phyloP scores from a whole-genome alignment of 2,329 filamentous ascomycete species.

The Trichoderma hamatum region DNA sequence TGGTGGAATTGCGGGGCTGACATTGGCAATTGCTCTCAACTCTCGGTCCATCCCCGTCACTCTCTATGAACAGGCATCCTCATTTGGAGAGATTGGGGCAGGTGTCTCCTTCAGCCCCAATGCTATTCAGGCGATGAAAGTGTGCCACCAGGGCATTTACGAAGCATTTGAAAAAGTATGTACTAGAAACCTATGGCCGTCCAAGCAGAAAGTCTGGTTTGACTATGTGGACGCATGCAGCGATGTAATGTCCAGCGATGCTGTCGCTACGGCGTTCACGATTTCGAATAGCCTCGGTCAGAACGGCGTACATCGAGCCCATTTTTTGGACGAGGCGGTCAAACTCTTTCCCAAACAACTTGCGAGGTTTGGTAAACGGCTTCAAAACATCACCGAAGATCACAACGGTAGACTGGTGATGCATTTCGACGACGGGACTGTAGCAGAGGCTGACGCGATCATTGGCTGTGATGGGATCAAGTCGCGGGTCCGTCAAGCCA shows the following conservation, averaged over 20 bases:
- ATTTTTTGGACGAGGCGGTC: slow-evolving; percentile 46
- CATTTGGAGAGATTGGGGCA: slow-evolving; percentile 52
- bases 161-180: slow-evolving; percentile 2
- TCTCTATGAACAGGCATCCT: slow-evolving; percentile 50
- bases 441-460: slow-evolving; percentile 36
- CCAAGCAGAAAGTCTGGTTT: not conserved
- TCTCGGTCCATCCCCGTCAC: slow-evolving; percentile 47
- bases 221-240: slow-evolving; percentile 4
- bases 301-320: slow-evolving; percentile 36
- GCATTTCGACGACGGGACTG: slow-evolving; percentile 45
- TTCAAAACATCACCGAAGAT: slow-evolving; percentile 38
- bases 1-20: slow-evolving; percentile 55
- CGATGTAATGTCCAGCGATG: not conserved
- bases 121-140: slow-evolving; percentile 3
- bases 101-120: slow-evolving; percentile 54
- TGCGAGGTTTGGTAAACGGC: slow-evolving; percentile 42
- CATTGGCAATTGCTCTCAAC: slow-evolving; percentile 51
- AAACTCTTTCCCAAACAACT: slow-evolving; percentile 41
- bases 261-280: not conserved
- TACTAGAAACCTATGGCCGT: not conserved
- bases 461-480: slow-evolving; percentile 25
- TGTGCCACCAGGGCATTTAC: slow-evolving; percentile 37
- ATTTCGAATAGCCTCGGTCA: not conserved
- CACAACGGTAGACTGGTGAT: slow-evolving; percentile 35
- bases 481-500: slow-evolving; percentile 11